A percentile compares a stretch with the other conserved stretches of the same genome.
These are phyloP conservation scores for Yamadazyma aaseri DNA, from an alignment of 1,139 yeast species.

Conservation along the genomic window DNA sequence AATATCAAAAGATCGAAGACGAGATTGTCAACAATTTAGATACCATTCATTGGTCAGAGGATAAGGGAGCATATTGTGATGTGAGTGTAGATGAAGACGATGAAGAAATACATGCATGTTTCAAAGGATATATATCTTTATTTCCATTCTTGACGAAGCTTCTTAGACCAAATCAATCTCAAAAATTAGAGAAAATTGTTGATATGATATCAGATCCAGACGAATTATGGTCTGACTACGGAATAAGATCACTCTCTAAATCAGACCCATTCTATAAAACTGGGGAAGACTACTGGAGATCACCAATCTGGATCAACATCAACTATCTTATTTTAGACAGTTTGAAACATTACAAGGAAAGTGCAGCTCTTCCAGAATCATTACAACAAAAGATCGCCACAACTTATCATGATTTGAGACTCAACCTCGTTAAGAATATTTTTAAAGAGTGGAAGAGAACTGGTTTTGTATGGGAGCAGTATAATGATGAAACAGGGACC, in stretches of 20 bases:
- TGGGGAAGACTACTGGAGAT: constrained; percentile 94
- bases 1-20: constrained; percentile 52
- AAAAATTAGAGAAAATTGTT: constrained; percentile 51
- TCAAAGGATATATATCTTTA: constrained; percentile 82
- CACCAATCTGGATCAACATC: constrained; percentile 91
- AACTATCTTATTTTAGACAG: constrained; percentile 80
- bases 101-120: constrained; percentile 68
- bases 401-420: constrained; percentile 58
- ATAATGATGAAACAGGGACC: constrained; percentile 71
- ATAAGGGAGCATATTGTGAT: constrained; percentile 77
- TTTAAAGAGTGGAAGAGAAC: constrained; percentile 66
- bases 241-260: constrained; percentile 79
- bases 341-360: constrained; percentile 50
- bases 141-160: constrained; percentile 82
- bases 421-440: constrained; percentile 67
- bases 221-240: constrained; percentile 75
- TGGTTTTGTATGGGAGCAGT: constrained; percentile 91
- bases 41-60: constrained; percentile 75
- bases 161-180: constrained; percentile 50
- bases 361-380: constrained; percentile 23
- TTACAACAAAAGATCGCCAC: constrained; percentile 33
- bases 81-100: constrained; percentile 72
- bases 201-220: constrained; percentile 64
- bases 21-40: constrained; percentile 65
- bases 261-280: constrained; percentile 64